Evolutionary conservation across 768 basidiomycete species (phyloP).

Genomic region (Trametes maxima): DNA sequence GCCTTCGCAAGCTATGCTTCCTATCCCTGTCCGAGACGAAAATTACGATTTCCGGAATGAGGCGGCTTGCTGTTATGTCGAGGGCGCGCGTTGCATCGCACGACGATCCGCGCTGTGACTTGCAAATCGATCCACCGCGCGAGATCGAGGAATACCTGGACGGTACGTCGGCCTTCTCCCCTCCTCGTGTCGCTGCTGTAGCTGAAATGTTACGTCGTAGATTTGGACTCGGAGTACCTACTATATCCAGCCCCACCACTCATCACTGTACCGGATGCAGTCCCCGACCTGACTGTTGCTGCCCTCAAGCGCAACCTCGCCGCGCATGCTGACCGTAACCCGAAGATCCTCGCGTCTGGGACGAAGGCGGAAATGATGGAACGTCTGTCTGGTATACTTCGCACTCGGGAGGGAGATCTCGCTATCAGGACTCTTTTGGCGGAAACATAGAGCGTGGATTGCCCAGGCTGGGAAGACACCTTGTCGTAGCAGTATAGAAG

Average conservation of each 20-base stretch:
- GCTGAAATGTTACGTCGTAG: neutral
- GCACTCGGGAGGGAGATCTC: constrained; percentile 51
- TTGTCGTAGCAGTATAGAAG: no score
- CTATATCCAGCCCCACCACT: constrained; percentile 41
- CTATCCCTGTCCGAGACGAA: constrained; percentile 57
- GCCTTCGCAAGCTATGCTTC: constrained; percentile 49
- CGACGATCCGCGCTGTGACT: constrained; percentile 15
- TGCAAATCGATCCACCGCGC: constrained; percentile 57
- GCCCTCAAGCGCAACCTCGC: constrained; percentile 60
- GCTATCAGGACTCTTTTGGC: constrained; percentile 39
- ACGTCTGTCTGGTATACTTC: constrained; percentile 49
- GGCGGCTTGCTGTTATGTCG: constrained; percentile 45
- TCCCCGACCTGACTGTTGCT: constrained; percentile 44
- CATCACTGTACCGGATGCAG: constrained; percentile 45
- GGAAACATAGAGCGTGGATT: neutral
- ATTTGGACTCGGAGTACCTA: neutral
- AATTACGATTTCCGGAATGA: constrained; percentile 60
- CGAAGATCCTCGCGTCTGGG: constrained; percentile 47
- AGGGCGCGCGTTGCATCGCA: neutral
- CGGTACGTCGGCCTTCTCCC: constrained; percentile 39
- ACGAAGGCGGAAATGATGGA: constrained; percentile 51
- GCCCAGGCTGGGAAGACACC: no score
- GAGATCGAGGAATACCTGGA: constrained; percentile 56
- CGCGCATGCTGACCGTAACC: constrained; percentile 54
- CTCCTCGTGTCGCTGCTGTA: neutral